Evolutionary conservation across 257 asterid genomes (phyloP).

Genomic region (Henckelia pumila): DNA sequence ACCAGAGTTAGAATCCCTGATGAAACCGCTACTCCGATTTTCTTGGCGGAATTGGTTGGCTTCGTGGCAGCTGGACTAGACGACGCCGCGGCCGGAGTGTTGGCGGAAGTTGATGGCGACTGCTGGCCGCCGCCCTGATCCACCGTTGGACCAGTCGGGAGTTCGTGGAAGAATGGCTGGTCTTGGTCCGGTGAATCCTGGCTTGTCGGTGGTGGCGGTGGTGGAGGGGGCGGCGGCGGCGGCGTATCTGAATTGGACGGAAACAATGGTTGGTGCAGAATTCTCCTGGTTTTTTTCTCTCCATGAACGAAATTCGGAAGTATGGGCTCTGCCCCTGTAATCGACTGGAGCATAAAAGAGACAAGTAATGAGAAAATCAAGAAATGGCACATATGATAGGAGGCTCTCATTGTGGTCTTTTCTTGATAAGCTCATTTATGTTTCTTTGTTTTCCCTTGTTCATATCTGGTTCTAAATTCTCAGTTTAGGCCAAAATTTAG

Average conservation of each 20-base stretch:
- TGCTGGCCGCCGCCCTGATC: conserved; percentile 42
- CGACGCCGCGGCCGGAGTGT: conserved; percentile 34
- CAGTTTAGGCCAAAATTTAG: conserved; percentile 21
- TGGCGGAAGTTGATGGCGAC: conserved; percentile 39
- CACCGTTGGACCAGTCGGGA: conserved; percentile 50
- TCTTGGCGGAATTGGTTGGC: conserved; percentile 45
- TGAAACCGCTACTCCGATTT: conserved; percentile 57
- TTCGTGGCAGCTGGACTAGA: conserved; percentile 38
- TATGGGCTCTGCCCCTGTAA: neutral
- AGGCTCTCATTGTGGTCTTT: neutral
- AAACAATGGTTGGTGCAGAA: neutral
- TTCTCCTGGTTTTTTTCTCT: neutral
- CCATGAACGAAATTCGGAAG: neutral
- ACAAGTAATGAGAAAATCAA: neutral
- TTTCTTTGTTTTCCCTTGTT: neutral
- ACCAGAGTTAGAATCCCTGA: conserved; percentile 63
- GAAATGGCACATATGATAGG: neutral
- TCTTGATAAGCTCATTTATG: neutral
- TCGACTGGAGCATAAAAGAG: neutral
- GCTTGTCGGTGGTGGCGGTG: conserved; percentile 32
- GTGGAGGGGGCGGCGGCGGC: conserved; percentile 25
- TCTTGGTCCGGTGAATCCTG: conserved; percentile 52
- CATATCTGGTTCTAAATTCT: conserved; percentile 38
- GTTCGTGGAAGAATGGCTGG: conserved; percentile 88
- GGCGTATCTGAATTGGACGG: conserved; percentile 14